These are phyloP conservation scores for Lactarius hatsudake DNA, from an alignment of 768 basidiomycete genomes.

Conservation along the genomic window DNA sequence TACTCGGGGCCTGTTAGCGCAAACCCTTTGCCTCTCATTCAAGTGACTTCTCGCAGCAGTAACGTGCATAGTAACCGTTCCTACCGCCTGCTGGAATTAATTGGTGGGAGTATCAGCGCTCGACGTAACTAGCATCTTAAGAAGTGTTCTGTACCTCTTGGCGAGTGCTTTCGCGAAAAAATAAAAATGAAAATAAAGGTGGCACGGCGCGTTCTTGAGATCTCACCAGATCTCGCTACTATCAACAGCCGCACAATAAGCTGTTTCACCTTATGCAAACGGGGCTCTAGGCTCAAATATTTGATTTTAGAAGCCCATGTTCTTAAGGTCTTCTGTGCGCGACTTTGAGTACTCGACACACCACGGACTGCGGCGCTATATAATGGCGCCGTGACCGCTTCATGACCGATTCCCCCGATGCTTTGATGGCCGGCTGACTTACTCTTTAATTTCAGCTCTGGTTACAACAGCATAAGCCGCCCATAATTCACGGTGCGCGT, in stretches of 20 bases:
- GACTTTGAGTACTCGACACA: not conserved
- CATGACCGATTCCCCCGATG: constrained; percentile 5
- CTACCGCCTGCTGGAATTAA: not conserved
- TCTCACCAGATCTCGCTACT: not conserved
- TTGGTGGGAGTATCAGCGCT: not conserved
- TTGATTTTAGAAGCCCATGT: not conserved
- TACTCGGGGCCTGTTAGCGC: not conserved
- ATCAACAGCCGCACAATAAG: not conserved
- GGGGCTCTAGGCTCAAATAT: not conserved
- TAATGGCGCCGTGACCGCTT: constrained; percentile 4
- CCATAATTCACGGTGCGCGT: not conserved
- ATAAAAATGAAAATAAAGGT: not conserved
- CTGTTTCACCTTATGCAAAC: not conserved
- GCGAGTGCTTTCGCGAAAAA: not conserved
- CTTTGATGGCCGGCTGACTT: constrained; percentile 1
- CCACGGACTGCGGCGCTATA: not conserved
- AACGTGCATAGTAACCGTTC: not conserved
- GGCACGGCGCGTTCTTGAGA: not conserved
- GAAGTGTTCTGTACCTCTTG: not conserved
- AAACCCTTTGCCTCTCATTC: not conserved
- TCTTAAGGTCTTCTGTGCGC: not conserved
- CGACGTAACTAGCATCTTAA: not conserved
- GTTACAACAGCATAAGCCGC: not conserved
- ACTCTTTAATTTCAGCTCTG: not conserved
- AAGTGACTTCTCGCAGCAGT: not conserved